Base-by-base conservation (phyloP, 495 filamentous ascomycete genomes). In the Monascus purpureus region DNA sequence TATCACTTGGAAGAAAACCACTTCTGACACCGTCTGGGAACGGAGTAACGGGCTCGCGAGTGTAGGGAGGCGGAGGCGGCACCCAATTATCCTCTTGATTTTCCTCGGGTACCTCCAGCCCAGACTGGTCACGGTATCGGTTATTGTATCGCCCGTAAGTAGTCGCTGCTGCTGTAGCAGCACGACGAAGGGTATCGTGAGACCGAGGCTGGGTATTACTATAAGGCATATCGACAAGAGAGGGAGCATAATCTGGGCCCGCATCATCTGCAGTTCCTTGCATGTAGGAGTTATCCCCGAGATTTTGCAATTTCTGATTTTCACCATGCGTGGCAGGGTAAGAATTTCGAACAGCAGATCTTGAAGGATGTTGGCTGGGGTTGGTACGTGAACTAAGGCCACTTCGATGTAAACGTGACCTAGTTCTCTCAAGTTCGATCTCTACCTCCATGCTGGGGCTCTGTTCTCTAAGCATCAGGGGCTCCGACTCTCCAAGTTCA, bases 11-110 rank as follows among this genome's bases (percentile, higher is more conserved):
- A 31, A 57, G 48, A 34, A 63, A 45, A 2, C 48, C 45, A 24
- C 49, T 40, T 22, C 49, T 47, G n/a, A 75, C 53, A 33, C 67
- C 55, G 8, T 72, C 67, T 28, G 72, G 70, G 23, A 76, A 50
- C 16, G 69, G 67, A 29, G 53, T 63, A 4, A 82, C 76, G 18
- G 80, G 62, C 9, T 84, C 73, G 9, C 70, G 72, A 13, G 73
- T 70, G 43, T 94, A 94, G 6, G 84, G 82, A 8, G 86, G 86
- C n/a, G 86, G 86, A 0, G 86, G 86, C 14, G 86, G 81, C 5
- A 87, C 82, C 86, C 86, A 94, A 38, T 87, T 82, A 40, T 93
- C 86, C 3, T 83, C 83, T 46, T 93, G 82, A 37, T 80, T 86
- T 51, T 92, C 83, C 53, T 92, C 81, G 8, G 85, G 85, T 37